These are phyloP conservation scores for Myriosclerotinia scirpicola DNA, from an alignment of 2,329 filamentous ascomycete genomes.

Conservation along the genomic window DNA sequence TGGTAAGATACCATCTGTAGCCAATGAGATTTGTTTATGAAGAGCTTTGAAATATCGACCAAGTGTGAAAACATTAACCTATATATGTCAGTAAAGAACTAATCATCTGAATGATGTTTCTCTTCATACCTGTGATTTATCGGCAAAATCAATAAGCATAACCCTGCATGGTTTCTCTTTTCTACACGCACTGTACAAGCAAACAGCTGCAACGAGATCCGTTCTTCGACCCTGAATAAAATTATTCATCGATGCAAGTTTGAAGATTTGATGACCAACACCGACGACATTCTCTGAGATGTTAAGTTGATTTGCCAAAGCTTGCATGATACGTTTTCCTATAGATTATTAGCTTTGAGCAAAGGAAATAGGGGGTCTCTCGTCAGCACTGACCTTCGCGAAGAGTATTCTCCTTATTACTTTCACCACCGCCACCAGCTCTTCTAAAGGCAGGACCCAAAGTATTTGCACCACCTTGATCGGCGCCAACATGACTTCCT, in stretches of 20 bases:
- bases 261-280: slow-evolving; percentile 70
- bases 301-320: slow-evolving; percentile 60
- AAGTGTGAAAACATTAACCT: slow-evolving; percentile 87
- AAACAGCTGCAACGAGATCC: slow-evolving; percentile 83
- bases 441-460: slow-evolving; percentile 62
- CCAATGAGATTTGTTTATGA: slow-evolving; percentile 67
- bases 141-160: slow-evolving; percentile 95
- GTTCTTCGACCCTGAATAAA: slow-evolving; percentile 85
- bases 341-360: background rate
- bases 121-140: slow-evolving; percentile 59
- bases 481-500: slow-evolving; percentile 82
- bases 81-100: slow-evolving; percentile 5
- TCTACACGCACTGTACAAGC: slow-evolving; percentile 85
- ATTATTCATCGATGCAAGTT: slow-evolving; percentile 70
- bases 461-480: slow-evolving; percentile 62
- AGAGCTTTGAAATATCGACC: slow-evolving; percentile 87
- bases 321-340: slow-evolving; percentile 55
- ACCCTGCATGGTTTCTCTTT: slow-evolving; percentile 75
- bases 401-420: slow-evolving; percentile 59
- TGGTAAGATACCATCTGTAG: slow-evolving; percentile 64
- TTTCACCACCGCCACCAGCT: slow-evolving; percentile 58
- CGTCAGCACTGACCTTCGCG: slow-evolving; percentile 45
- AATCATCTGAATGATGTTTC: too few species aligned
- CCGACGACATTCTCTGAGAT: slow-evolving; percentile 63
- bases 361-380: background rate